Percentiles rank a stretch among this genome's conserved stretches.
Conservation (phyloP, 495 filamentous ascomycete species). For the Haplographium delicatum region DNA sequence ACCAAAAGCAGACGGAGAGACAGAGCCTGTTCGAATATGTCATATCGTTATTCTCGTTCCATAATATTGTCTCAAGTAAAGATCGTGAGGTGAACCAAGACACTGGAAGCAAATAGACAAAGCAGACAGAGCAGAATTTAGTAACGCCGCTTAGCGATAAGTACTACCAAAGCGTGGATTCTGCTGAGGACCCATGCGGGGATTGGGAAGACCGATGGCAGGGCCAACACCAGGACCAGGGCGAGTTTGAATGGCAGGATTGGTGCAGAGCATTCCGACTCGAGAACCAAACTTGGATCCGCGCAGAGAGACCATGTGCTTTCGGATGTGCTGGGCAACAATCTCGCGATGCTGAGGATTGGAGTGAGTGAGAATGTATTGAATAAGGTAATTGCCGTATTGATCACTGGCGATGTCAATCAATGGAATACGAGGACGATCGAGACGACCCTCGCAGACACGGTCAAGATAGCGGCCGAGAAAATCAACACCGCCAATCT, state of each 20-base stretch:
- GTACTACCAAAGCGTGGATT: slow-evolving; percentile 39
- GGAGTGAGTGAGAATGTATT: slow-evolving; percentile 90
- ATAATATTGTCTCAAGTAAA: slow-evolving; percentile 18
- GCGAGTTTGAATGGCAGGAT: slow-evolving; percentile 78
- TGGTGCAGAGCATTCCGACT: slow-evolving; percentile 98
- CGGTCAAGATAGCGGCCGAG: slow-evolving; percentile 87
- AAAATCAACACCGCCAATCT: slow-evolving; percentile 90
- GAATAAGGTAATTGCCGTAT: slow-evolving; percentile 96
- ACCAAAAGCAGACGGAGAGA: slow-evolving; percentile 27
- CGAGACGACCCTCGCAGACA: slow-evolving; percentile 83
- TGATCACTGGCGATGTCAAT: slow-evolving; percentile 99
- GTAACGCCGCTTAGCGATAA: slow-evolving; percentile 41
- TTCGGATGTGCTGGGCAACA: slow-evolving; percentile 88
- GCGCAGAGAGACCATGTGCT: slow-evolving; percentile 98
- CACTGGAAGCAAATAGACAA: slow-evolving; percentile 18
- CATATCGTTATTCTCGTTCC: slow-evolving; percentile 19
- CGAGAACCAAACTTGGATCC: slow-evolving; percentile 98
- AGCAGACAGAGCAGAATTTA: slow-evolving; percentile 17
- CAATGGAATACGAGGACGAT: slow-evolving; percentile 91
- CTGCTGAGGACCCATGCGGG: slow-evolving; percentile 49
- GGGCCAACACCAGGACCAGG: slow-evolving; percentile 72
- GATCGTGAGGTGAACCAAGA: slow-evolving; percentile 22
- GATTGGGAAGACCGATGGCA: slow-evolving; percentile 42
- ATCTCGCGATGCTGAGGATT: slow-evolving; percentile 83
- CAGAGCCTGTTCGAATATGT: slow-evolving; percentile 24